These are phyloP conservation scores for Phytomonas serpens DNA, from an alignment of 208 protist genomes.

Conservation along the genomic window DNA sequence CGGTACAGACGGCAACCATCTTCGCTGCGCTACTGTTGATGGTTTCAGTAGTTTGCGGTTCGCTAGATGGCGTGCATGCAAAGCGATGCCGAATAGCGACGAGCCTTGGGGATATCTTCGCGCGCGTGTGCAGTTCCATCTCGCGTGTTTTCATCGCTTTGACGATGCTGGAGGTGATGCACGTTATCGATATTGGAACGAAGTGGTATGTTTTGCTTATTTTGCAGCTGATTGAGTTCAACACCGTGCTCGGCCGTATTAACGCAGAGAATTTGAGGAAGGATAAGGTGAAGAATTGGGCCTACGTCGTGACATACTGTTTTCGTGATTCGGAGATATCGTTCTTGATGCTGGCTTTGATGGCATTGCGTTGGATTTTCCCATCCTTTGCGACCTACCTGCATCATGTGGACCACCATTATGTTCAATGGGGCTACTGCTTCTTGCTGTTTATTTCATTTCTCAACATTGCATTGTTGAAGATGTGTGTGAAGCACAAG, in stretches of 20 bases:
- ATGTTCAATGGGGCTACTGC: constrained; percentile 36
- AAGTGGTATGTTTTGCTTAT: constrained; percentile 76
- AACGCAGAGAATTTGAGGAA: constrained; percentile 73
- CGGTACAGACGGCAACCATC: constrained; percentile 49
- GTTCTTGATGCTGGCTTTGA: constrained; percentile 55
- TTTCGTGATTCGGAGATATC: constrained; percentile 75
- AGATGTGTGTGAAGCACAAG: constrained; percentile 61
- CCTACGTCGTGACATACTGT: constrained; percentile 68
- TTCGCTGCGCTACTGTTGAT: constrained; percentile 54
- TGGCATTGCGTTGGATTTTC: constrained; percentile 48
- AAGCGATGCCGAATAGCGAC: constrained; percentile 64
- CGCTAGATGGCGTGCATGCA: constrained; percentile 80
- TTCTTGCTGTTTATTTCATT: constrained; percentile 47
- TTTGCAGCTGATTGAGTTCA: constrained; percentile 77
- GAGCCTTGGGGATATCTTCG: constrained; percentile 86
- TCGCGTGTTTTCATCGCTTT: constrained; percentile 77
- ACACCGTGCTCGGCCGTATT: constrained; percentile 76
- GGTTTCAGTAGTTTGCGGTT: constrained; percentile 54
- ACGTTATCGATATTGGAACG: constrained; percentile 40
- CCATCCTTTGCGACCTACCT: constrained; percentile 18
- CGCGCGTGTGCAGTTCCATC: constrained; percentile 65
- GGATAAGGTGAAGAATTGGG: constrained; percentile 68
- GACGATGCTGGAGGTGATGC: constrained; percentile 66
- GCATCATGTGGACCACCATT: constrained; percentile 11
- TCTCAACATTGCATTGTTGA: constrained; percentile 51